Conservation (phyloP, 768 basidiomycete genomes). For the Boletus rubroflammeus region DNA sequence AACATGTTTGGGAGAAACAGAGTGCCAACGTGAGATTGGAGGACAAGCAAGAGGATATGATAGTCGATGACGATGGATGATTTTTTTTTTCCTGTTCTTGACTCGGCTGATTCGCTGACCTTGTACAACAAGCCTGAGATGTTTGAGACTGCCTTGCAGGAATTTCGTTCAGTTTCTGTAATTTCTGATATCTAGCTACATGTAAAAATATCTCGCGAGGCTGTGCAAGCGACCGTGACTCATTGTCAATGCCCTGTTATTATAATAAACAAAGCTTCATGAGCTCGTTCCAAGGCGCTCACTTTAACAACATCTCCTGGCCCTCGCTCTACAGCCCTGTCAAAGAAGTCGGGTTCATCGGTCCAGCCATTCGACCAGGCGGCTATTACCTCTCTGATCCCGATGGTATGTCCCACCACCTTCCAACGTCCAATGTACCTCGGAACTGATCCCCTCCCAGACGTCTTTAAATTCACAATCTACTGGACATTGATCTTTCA, state of each 20-base stretch:
- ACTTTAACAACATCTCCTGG: conserved; percentile 29
- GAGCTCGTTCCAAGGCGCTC: not conserved
- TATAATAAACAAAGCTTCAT: no score
- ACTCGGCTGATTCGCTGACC: not conserved
- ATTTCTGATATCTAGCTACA: not conserved
- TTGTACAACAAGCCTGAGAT: not conserved
- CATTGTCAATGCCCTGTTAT: no score
- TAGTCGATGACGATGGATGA: conserved; percentile 18
- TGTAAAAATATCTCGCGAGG: not conserved
- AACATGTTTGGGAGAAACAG: conserved; percentile 6
- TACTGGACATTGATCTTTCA: conserved; percentile 49
- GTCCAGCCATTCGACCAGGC: conserved; percentile 29
- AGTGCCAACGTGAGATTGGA: not conserved
- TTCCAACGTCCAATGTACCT: no score
- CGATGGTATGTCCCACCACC: conserved; percentile 24
- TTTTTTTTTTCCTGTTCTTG: no score
- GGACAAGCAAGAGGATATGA: conserved; percentile 13
- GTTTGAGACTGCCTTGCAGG: not conserved
- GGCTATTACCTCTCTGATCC: conserved; percentile 36
- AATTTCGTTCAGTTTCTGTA: not conserved
- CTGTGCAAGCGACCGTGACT: not conserved
- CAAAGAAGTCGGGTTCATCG: conserved; percentile 30
- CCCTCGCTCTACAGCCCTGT: conserved; percentile 38
- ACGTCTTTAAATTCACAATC: conserved; percentile 44
- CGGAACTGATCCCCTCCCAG: conserved; percentile 17